phyloP scores from a whole-genome alignment of 805 yeast genomes.

The Scheffersomyces amazonensis region DNA sequence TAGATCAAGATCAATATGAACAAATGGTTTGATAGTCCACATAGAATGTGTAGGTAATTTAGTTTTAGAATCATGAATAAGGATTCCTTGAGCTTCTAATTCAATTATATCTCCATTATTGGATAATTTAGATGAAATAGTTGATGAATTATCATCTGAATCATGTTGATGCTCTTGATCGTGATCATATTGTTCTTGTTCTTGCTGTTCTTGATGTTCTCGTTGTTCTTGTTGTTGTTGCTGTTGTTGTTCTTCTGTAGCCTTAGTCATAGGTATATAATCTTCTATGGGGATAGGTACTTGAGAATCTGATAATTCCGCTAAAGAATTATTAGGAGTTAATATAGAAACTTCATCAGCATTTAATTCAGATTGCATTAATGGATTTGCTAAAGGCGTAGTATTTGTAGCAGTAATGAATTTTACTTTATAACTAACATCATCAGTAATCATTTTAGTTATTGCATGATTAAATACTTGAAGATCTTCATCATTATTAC shows the following conservation, averaged over 20 bases:
- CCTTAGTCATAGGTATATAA: background rate
- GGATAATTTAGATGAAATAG: constrained; percentile 29
- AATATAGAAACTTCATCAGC: too few relatives aligned
- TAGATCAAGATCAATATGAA: constrained; percentile 58
- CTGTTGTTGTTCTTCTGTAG: background rate
- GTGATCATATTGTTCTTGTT: background rate
- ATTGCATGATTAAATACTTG: constrained; percentile 68
- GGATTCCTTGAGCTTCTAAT: constrained; percentile 90
- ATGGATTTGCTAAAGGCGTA: background rate
- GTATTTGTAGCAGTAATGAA: constrained; percentile 56
- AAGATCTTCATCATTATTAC: constrained; percentile 58
- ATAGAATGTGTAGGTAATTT: constrained; percentile 74
- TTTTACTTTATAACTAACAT: constrained; percentile 73
- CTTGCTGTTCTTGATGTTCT: background rate
- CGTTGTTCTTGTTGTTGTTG: background rate
- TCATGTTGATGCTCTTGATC: constrained; percentile 2
- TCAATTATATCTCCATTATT: constrained; percentile 66
- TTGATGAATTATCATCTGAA: constrained; percentile 9
- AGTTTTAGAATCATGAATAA: constrained; percentile 61
- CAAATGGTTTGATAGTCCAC: constrained; percentile 88
- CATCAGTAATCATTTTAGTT: constrained; percentile 66
- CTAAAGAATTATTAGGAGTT: background rate
- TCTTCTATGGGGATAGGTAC: background rate
- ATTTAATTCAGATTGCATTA: background rate
- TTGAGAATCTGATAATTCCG: background rate